phyloP scores from a whole-genome alignment of 208 protist species.

The Strigomonas culicis region DNA sequence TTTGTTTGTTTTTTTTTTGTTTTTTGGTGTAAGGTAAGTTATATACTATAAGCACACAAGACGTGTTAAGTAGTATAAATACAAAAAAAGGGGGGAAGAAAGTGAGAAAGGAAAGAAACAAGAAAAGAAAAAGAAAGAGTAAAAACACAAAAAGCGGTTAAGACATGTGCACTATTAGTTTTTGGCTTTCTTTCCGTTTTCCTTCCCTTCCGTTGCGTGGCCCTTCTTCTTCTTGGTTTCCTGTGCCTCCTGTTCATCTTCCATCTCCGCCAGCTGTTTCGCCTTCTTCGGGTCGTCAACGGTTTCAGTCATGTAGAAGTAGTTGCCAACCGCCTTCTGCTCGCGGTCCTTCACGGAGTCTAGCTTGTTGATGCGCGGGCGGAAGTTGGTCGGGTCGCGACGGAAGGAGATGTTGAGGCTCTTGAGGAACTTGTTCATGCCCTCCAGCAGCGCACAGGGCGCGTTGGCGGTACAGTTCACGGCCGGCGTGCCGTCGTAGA shows the following conservation, averaged over 20 bases:
- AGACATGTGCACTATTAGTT: background rate
- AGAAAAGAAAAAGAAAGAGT: slow-evolving; percentile 9
- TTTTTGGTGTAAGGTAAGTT: background rate
- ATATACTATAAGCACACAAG: background rate
- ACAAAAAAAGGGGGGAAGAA: slow-evolving; percentile 9
- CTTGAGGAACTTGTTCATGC: slow-evolving; percentile 99
- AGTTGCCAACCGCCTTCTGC: slow-evolving; percentile 98
- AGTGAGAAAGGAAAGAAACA: background rate
- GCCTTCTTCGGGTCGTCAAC: slow-evolving; percentile 36
- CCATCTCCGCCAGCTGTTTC: slow-evolving; percentile 26
- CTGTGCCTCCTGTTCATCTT: slow-evolving; percentile 17
- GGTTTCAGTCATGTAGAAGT: slow-evolving; percentile 96
- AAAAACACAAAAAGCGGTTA: slow-evolving; percentile 15
- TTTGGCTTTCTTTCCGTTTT: slow-evolving; percentile 25
- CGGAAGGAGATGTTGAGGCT: slow-evolving; percentile 98
- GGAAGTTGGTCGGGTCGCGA: slow-evolving; percentile 98
- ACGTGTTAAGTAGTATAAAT: no score
- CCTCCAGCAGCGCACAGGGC: slow-evolving; percentile 79
- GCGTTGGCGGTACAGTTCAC: slow-evolving; percentile 93
- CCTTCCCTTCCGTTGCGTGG: slow-evolving; percentile 33
- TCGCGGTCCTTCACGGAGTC: slow-evolving; percentile 98
- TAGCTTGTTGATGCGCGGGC: slow-evolving; percentile 99
- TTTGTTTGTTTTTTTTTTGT: slow-evolving; percentile 4
- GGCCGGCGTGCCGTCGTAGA: slow-evolving; percentile 98
- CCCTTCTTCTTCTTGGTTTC: slow-evolving; percentile 23